Conservation (phyloP, 1,284 basidiomycete genomes). For the Melanopsichium pennsylvanicum region DNA sequence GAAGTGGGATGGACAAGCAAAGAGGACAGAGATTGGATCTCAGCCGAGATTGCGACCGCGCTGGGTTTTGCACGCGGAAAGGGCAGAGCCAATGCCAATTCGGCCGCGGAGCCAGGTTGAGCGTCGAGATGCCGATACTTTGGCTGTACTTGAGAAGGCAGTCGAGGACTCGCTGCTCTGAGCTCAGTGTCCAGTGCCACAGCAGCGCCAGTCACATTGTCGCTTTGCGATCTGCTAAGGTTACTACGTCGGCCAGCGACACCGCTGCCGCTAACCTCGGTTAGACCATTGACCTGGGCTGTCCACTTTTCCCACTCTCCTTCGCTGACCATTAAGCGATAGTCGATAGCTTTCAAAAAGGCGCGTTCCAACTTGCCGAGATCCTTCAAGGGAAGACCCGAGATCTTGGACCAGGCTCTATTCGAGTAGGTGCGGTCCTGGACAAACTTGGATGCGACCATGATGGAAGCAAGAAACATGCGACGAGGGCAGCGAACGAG, state of each 20-base stretch:
- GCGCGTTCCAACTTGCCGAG: constrained; percentile 67
- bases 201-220: constrained; percentile 41
- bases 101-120: no score
- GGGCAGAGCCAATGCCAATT: constrained; percentile 28
- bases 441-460: constrained; percentile 87
- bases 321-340: constrained; percentile 65
- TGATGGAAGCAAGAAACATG: constrained; percentile 84
- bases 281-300: constrained; percentile 28
- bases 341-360: constrained; percentile 67
- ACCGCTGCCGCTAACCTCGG: not conserved
- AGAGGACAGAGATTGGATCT: constrained; percentile 7
- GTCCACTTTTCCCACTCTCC: constrained; percentile 59
- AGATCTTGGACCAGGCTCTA: constrained; percentile 80
- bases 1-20: not conserved
- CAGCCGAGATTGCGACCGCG: constrained; percentile 10
- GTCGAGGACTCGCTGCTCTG: constrained; percentile 31
- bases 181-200: constrained; percentile 36
- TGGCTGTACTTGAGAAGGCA: constrained; percentile 33
- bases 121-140: constrained; percentile 27
- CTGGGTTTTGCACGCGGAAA: constrained; percentile 36
- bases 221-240: constrained; percentile 39
- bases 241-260: constrained; percentile 18
- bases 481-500: constrained; percentile 75
- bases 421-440: constrained; percentile 93
- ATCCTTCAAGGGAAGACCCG: constrained; percentile 66